Conservation (phyloP, 2,329 filamentous ascomycete species). For the Fusarium dimerum region DNA sequence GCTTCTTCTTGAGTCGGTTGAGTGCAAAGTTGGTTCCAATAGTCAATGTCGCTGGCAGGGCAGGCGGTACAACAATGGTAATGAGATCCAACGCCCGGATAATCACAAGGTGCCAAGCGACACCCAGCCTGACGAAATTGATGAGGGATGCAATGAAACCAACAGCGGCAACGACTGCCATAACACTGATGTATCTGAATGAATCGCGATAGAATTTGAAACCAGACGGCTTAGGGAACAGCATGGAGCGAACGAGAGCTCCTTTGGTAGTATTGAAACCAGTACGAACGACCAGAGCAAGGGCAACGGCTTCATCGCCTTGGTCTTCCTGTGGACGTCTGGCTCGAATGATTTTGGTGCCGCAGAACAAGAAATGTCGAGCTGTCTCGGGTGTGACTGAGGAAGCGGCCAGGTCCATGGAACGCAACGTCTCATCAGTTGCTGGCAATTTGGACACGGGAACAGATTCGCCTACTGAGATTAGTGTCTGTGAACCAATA, state of each 20-base stretch:
- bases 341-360: conserved; percentile 92
- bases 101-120: conserved; percentile 89
- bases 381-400: conserved; percentile 82
- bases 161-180: conserved; percentile 81
- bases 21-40: conserved; percentile 97
- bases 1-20: conserved; percentile 78
- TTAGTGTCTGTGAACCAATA: conserved; percentile 29
- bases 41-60: conserved; percentile 88
- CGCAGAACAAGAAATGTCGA: conserved; percentile 88
- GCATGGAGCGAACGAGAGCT: conserved; percentile 92
- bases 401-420: conserved; percentile 76
- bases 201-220: conserved; percentile 99
- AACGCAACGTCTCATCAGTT: conserved; percentile 74
- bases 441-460: conserved; percentile 91
- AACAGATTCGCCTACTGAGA: conserved; percentile 76
- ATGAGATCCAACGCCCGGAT: conserved; percentile 92
- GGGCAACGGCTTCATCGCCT: conserved; percentile 83
- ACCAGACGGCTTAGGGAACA: conserved; percentile 96
- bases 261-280: conserved; percentile 99
- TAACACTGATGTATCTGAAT: conserved; percentile 96
- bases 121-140: conserved; percentile 83
- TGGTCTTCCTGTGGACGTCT: conserved; percentile 83
- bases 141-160: conserved; percentile 90
- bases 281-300: conserved; percentile 90
- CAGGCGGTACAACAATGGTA: conserved; percentile 95